Evolutionary conservation across 768 basidiomycete species (phyloP).

Genomic region (Tricholoma hemisulphureum): DNA sequence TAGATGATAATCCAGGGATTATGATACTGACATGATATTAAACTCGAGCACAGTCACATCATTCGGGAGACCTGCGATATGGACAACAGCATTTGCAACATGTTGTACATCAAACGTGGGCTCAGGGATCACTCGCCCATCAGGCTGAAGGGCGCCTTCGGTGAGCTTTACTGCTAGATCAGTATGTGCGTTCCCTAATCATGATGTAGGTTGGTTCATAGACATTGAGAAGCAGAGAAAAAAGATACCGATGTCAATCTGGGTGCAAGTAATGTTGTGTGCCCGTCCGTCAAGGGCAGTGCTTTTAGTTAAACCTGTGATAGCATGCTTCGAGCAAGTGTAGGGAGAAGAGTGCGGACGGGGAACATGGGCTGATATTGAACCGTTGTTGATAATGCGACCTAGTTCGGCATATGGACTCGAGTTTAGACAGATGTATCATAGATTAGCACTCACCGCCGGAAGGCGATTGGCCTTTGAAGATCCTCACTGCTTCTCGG

Average conservation of each 20-base stretch:
- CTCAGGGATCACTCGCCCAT: slow-evolving; percentile 58
- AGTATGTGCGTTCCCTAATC: slow-evolving; percentile 68
- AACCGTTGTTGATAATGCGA: slow-evolving; percentile 85
- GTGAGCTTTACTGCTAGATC: slow-evolving; percentile 48
- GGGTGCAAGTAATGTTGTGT: slow-evolving; percentile 72
- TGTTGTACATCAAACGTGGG: slow-evolving; percentile 69
- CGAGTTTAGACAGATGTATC: not conserved
- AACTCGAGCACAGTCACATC: slow-evolving; percentile 70
- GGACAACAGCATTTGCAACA: slow-evolving; percentile 69
- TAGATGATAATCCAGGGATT: not conserved
- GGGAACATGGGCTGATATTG: slow-evolving; percentile 69
- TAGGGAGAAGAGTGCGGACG: slow-evolving; percentile 66
- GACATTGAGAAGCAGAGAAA: not conserved
- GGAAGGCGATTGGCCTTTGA: slow-evolving; percentile 69
- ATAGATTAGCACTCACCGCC: slow-evolving; percentile 51
- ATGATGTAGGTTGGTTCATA: not conserved
- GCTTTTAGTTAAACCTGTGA: slow-evolving; percentile 72
- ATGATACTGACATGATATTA: slow-evolving; percentile 64
- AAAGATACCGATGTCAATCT: slow-evolving; percentile 75
- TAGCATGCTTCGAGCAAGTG: slow-evolving; percentile 78
- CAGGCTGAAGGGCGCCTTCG: slow-evolving; percentile 61
- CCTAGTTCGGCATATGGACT: slow-evolving; percentile 33
- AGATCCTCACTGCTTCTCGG: slow-evolving; percentile 67
- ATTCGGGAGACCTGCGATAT: slow-evolving; percentile 66
- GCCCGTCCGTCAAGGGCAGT: slow-evolving; percentile 75